Base-by-base conservation (phyloP, 2,329 filamentous ascomycete genomes). In the Dothistroma pini region DNA sequence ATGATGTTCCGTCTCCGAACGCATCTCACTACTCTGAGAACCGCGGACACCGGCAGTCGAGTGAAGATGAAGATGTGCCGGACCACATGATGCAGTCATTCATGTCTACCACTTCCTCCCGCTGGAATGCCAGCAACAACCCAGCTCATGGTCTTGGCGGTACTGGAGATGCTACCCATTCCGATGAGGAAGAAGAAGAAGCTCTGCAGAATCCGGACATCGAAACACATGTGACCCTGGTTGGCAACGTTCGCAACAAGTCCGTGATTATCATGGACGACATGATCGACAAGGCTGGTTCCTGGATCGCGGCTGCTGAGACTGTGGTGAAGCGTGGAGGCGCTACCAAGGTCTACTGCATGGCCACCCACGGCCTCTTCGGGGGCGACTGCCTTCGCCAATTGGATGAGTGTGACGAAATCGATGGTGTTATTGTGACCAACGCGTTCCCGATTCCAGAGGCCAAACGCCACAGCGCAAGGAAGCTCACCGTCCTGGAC, bases 251-350 rank as follows among this genome's bases (percentile, higher is more conserved):
- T 62, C 89, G 87, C 72, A 87, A 91, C 73, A 86, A 91, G 61
- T 88, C 91, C 0, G 95, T 97, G 57, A 89, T 99, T 74, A 92
- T 99, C 63, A 90, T 99, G 54, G 95, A 99, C 75, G 95, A 99
- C 75, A 97, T 99, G 90, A 97, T 99, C 72, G 95, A 99, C 79
- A 97, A 96, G 79, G 88, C 92, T 10, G 91, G 89, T 14, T 96
- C 91, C 7, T 99, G 95, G 95, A 96, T 99, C 68, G 93, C 93
- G 6, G 95, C 95, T 7, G 95, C 95, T 12, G 95, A 99, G 80
- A 96, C 93, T 0, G 93, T 96, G 1, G 90, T 96, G 57, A 97
- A 97, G 81, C 86, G 89, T 66, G 96, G 95, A 66, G 85, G 86
- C 50, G 95, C 95, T 1, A 96, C 90, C 69, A 95, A 90, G 76